These are phyloP conservation scores for Xylaria cubensis DNA, from an alignment of 495 filamentous ascomycete species.

Conservation along the genomic window DNA sequence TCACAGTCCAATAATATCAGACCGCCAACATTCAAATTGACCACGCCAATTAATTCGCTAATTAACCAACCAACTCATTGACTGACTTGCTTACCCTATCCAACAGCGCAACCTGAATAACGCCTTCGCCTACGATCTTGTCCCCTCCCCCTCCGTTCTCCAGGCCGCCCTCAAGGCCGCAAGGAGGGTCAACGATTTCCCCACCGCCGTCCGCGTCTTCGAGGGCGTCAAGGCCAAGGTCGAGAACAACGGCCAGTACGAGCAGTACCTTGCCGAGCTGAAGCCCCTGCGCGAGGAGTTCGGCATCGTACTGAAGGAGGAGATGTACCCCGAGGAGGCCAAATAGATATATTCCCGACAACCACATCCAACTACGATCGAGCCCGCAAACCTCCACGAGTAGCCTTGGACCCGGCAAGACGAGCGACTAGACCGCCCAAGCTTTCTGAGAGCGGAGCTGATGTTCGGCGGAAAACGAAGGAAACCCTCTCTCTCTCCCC, in stretches of 20 bases:
- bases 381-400: constrained; percentile 12
- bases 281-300: constrained; percentile 92
- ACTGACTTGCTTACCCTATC: constrained; percentile 26
- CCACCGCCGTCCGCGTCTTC: constrained; percentile 96
- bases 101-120: constrained; percentile 97
- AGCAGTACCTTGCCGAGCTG: constrained; percentile 95
- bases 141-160: constrained; percentile 92
- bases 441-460: constrained; percentile 16
- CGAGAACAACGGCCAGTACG: constrained; percentile 96
- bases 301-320: constrained; percentile 89
- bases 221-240: constrained; percentile 99
- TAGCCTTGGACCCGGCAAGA: not conserved
- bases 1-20: constrained; percentile 14
- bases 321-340: constrained; percentile 82
- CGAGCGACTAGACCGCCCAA: not conserved
- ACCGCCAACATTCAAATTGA: not conserved
- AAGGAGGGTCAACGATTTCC: constrained; percentile 96
- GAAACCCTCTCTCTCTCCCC: not conserved
- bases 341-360: constrained; percentile 49
- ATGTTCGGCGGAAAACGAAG: constrained; percentile 14
- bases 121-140: constrained; percentile 99
- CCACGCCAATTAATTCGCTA: not conserved
- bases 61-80: not conserved
- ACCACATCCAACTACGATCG: constrained; percentile 1
- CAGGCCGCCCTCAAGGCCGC: constrained; percentile 89